phyloP scores from a whole-genome alignment of 164 flowering plant species.

The Berberis vulgaris region DNA sequence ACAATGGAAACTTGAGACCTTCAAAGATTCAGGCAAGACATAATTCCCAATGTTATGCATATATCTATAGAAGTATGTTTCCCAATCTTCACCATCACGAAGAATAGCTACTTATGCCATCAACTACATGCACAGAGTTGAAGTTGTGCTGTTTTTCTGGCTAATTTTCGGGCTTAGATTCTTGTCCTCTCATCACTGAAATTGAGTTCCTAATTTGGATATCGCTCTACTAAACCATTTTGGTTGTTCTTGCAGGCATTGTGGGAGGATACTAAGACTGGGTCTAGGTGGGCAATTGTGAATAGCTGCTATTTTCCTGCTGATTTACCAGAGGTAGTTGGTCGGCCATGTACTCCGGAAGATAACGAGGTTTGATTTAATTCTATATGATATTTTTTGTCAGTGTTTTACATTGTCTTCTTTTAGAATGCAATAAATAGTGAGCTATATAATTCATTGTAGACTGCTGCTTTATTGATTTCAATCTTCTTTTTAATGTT shows the following conservation, averaged over 20 bases:
- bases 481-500: no score
- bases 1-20: conserved; percentile 38
- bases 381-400: neutral
- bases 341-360: conserved; percentile 49
- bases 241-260: conserved; percentile 43
- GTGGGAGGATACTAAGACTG: conserved; percentile 70
- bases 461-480: neutral
- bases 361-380: conserved; percentile 46
- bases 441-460: no score
- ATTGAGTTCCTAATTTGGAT: neutral
- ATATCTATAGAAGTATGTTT: neutral
- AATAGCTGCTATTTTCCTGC: conserved; percentile 54
- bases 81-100: neutral
- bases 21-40: conserved; percentile 63
- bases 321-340: conserved; percentile 71
- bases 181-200: neutral
- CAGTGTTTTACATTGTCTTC: neutral
- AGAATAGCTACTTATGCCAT: neutral
- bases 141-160: neutral
- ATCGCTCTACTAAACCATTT: neutral
- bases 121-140: neutral
- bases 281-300: conserved; percentile 51
- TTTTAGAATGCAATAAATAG: neutral
- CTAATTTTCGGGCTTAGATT: neutral
- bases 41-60: neutral